Percentiles rank a stretch among this genome's conserved stretches.
Conservation (phyloP, 345 rosid genomes). For the Eucalyptus erythrocorys region DNA sequence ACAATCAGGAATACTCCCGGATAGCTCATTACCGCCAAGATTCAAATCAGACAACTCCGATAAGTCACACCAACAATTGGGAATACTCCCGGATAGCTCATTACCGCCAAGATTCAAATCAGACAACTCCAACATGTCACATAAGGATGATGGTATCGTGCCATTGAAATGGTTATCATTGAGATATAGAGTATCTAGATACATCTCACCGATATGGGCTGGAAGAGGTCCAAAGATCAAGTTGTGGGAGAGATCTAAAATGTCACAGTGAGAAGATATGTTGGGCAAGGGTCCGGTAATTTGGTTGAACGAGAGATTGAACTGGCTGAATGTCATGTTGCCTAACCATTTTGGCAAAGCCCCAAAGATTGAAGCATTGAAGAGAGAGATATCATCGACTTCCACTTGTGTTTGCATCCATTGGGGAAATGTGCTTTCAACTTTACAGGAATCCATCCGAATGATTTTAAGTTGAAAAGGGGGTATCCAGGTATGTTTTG, state of each 20-base stretch:
- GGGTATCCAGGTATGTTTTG: neutral
- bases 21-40: neutral
- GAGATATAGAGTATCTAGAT: neutral
- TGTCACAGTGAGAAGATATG: neutral
- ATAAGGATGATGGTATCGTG: neutral
- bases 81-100: neutral
- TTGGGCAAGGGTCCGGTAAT: neutral
- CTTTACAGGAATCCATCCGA: neutral
- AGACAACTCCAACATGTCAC: neutral
- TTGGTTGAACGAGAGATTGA: neutral
- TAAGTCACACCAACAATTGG: neutral
- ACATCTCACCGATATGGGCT: neutral
- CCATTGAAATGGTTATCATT: neutral
- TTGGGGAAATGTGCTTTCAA: neutral
- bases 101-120: neutral
- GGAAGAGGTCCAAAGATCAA: neutral
- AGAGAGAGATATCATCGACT: neutral
- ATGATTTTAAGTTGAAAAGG: neutral
- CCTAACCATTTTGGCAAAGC: neutral
- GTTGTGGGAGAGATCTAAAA: neutral
- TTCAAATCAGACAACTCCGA: neutral
- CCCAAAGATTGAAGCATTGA: neutral
- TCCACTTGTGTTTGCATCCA: neutral
- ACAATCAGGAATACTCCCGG: neutral
- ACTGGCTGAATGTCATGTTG: neutral